Evolutionary conservation across 208 protist species (phyloP).

Genomic region (Trypanosoma mega): DNA sequence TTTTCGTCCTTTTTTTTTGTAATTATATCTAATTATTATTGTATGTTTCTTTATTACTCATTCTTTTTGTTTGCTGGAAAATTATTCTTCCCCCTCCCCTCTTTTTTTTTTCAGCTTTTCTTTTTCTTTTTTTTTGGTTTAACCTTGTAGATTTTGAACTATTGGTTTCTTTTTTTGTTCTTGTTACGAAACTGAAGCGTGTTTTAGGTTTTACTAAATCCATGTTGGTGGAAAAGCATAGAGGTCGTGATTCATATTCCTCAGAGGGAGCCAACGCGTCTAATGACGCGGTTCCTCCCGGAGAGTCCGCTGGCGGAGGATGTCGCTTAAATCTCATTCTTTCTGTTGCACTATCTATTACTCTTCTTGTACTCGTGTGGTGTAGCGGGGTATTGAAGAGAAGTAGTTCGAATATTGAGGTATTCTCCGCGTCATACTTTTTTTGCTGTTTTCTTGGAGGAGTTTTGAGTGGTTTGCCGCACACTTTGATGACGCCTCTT

Average conservation of each 20-base stretch:
- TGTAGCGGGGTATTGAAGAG: constrained; percentile 7
- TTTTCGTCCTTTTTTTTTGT: not conserved
- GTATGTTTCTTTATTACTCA: not conserved
- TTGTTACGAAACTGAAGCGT: not conserved
- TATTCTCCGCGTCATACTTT: constrained; percentile 61
- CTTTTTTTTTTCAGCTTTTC: constrained; percentile 11
- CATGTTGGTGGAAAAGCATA: not conserved
- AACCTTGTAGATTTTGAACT: constrained; percentile 9
- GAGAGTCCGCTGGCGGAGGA: too few relatives aligned
- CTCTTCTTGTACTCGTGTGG: constrained; percentile 17
- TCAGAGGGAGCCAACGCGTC: too few relatives aligned
- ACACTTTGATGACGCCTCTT: constrained; percentile 63
- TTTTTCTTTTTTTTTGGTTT: constrained; percentile 20
- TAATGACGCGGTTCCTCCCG: too few relatives aligned
- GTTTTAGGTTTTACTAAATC: not conserved
- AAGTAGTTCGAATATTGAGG: constrained; percentile 13
- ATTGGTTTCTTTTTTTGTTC: constrained; percentile 5
- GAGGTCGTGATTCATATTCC: not conserved
- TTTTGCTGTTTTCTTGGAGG: constrained; percentile 66
- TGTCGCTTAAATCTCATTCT: constrained; percentile 7
- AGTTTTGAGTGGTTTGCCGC: constrained; percentile 50
- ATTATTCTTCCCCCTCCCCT: constrained; percentile 11
- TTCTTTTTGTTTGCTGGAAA: constrained; percentile 5
- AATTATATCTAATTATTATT: constrained; percentile 11
- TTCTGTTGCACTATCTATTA: constrained; percentile 16